A percentile compares a stretch with the other conserved stretches of the same genome.
Evolutionary conservation across 805 yeast genomes (phyloP).

Genomic region (Kregervanrija pseudodelftensis): DNA sequence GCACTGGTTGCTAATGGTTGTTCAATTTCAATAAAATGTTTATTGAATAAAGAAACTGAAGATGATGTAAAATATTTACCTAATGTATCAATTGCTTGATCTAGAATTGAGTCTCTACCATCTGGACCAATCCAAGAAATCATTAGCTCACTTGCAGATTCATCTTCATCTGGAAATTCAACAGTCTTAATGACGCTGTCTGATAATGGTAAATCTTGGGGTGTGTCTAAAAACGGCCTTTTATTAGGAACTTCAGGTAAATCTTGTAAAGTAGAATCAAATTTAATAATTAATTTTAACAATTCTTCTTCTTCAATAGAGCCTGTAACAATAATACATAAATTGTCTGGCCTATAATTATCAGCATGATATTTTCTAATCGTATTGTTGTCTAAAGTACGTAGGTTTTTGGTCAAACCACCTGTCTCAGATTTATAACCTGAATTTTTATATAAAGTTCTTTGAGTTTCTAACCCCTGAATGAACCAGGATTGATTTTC

Average conservation of each 20-base stretch:
- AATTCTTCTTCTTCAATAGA: constrained; percentile 72
- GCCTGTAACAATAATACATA: constrained; percentile 81
- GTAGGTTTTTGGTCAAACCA: constrained; percentile 71
- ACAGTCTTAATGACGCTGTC: constrained; percentile 41
- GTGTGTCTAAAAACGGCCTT: constrained; percentile 80
- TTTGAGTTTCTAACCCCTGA: constrained; percentile 51
- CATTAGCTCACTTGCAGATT: constrained; percentile 66
- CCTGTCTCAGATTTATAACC: constrained; percentile 95
- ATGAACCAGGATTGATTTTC: constrained; percentile 73
- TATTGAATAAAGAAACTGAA: constrained; percentile 68
- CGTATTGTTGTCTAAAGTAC: constrained; percentile 63
- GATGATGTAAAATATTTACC: constrained; percentile 70
- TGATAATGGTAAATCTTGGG: constrained; percentile 34
- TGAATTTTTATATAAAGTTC: constrained; percentile 49
- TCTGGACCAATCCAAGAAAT: constrained; percentile 82
- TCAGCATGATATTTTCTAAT: constrained; percentile 69
- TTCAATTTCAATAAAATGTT: constrained; percentile 68
- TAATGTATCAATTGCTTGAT: constrained; percentile 65
- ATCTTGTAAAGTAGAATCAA: constrained; percentile 51
- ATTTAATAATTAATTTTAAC: constrained; percentile 46
- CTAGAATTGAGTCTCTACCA: constrained; percentile 40
- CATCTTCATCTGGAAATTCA: constrained; percentile 86
- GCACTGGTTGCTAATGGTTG: constrained; percentile 75
- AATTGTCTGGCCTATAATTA: constrained; percentile 75
- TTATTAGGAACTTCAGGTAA: constrained; percentile 31